Base-by-base conservation (phyloP, 2,329 filamentous ascomycete species). In the Nemania sp. region DNA sequence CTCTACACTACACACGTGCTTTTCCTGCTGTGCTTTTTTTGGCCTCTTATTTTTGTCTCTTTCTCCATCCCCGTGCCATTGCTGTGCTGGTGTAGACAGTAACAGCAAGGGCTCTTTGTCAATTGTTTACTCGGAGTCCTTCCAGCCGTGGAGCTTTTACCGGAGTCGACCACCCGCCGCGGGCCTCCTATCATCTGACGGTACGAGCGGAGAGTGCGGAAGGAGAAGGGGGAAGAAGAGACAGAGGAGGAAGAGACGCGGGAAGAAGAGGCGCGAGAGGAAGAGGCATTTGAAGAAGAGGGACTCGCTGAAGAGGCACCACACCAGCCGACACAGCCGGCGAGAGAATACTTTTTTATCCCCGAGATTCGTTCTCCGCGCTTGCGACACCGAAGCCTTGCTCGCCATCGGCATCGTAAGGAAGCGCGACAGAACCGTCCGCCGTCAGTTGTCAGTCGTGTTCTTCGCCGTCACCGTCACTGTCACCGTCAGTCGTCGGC, bases 141-240 rank as follows among this genome's bases (percentile, higher is more conserved):
- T 49, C 47, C 50, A 52, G 48, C 54, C 29, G 45, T 59, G 67
- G 66, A 68, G 66, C 60, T 64, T 65, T 63, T 56, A 65, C 65
- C 63, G 65, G 68, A 70, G 63, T 64, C 66, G 57, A 61, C 57
- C 63, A 57, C 56, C 50, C 49, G 45, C 57, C 62, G 59, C 62
- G 63, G 54, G 60, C 59, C 61, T 61, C 50, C 9, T 40, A 39
- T 39, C 59, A 46, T 12, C 49, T 55, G 45, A 65, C 64, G 59
- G 35, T 65, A 11, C 13, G 62, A 60, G 55, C 48, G 35, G 20
- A 43, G 53, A 25, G 34, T 50, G 43, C 40, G 37, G 40, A 17
- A 12, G 42, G 17, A 29, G 13, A 12, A 47, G 15, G 5, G 9
- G 20, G 43, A 25, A 15, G 45, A 17, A 32, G 45, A 32, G 42